Percentiles rank a stretch among this genome's conserved stretches.
phyloP scores from a whole-genome alignment of 2,329 filamentous ascomycete genomes.

The Penicillium paneum region DNA sequence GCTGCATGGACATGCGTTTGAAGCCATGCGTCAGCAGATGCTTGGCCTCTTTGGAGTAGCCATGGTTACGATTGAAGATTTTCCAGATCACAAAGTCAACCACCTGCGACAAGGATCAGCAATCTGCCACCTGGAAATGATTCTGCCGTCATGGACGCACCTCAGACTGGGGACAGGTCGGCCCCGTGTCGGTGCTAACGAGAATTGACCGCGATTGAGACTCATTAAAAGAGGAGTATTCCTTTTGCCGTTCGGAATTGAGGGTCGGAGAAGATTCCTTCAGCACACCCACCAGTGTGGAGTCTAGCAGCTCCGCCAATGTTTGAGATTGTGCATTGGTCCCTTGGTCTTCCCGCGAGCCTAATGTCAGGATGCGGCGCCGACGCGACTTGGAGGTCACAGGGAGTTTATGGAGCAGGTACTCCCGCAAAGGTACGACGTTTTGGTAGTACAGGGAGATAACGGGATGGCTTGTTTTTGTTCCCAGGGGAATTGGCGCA shows the following conservation, averaged over 20 bases:
- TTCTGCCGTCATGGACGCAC: conserved; percentile 42
- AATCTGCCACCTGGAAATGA: conserved; percentile 5
- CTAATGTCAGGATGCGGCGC: conserved; percentile 43
- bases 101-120: conserved; percentile 50
- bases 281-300: conserved; percentile 61
- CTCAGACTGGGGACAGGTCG: conserved; percentile 60
- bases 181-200: conserved; percentile 36
- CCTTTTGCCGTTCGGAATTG: conserved; percentile 47
- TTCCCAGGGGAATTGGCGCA: conserved; percentile 9
- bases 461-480: conserved; percentile 54
- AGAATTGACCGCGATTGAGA: conserved; percentile 47
- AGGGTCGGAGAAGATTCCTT: conserved; percentile 32
- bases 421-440: conserved; percentile 66
- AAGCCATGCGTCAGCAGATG: conserved; percentile 86
- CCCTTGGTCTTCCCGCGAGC: conserved; percentile 1
- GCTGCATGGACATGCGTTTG: conserved; percentile 45
- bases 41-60: conserved; percentile 54
- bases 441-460: conserved; percentile 65
- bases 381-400: conserved; percentile 57
- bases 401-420: conserved; percentile 65
- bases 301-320: conserved; percentile 63
- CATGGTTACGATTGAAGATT: conserved; percentile 61
- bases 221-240: conserved; percentile 63
- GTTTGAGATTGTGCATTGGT: conserved; percentile 3
- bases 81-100: conserved; percentile 75